These are phyloP conservation scores for Buxus sempervirens DNA, from an alignment of 164 flowering plant genomes.

Conservation along the genomic window DNA sequence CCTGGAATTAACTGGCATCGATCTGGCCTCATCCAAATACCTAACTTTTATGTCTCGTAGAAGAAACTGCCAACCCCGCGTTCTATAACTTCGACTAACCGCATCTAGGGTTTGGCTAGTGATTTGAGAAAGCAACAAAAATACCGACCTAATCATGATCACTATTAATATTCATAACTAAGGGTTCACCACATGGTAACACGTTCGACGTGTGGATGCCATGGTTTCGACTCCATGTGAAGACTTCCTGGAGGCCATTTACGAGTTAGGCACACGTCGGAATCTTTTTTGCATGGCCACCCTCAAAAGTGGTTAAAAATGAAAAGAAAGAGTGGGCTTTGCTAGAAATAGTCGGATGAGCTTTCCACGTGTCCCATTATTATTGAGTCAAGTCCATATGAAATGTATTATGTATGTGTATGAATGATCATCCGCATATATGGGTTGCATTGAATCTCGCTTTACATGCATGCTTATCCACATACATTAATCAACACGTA, in stretches of 20 bases:
- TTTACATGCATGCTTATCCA: not conserved
- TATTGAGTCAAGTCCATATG: not conserved
- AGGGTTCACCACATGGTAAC: conserved; percentile 6
- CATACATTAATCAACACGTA: too few relatives aligned
- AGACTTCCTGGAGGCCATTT: conserved; percentile 7
- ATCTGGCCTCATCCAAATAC: not conserved
- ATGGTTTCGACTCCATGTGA: conserved; percentile 19
- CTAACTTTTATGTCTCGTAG: not conserved
- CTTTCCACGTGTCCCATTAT: conserved; percentile 18
- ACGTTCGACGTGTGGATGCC: conserved; percentile 8
- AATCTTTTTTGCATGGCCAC: conserved; percentile 26
- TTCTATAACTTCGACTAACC: not conserved
- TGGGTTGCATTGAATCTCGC: not conserved
- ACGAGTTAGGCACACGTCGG: conserved; percentile 39
- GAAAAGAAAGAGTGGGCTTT: conserved; percentile 18
- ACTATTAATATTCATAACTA: too few relatives aligned
- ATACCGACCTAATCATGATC: not conserved
- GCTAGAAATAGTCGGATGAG: conserved; percentile 10
- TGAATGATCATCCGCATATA: not conserved
- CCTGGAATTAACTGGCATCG: too few relatives aligned
- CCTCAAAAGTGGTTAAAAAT: conserved; percentile 16
- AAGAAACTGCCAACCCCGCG: not conserved
- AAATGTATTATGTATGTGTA: not conserved
- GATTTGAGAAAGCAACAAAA: too few relatives aligned
- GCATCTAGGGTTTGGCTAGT: too few relatives aligned